phyloP scores from a whole-genome alignment of 139 green algal species.

The Chlamydomonas schloesseri region DNA sequence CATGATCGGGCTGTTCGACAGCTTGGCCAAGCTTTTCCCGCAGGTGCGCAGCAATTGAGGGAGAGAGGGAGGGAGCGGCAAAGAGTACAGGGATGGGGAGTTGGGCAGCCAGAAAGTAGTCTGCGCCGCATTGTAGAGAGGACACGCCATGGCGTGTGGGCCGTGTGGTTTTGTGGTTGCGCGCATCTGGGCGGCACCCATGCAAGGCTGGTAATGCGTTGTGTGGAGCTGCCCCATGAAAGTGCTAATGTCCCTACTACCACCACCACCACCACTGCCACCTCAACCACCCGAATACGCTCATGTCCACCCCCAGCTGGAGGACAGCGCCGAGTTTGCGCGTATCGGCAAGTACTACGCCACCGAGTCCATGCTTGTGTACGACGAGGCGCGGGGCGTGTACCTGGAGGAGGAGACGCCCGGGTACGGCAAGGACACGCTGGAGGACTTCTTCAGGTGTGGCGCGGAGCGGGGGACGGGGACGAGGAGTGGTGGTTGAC shows the following conservation, averaged over 20 bases:
- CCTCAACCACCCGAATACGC: no score
- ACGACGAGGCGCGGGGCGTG: conserved; percentile 66
- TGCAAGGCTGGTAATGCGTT: no score
- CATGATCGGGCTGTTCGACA: conserved; percentile 93
- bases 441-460: conserved; percentile 92
- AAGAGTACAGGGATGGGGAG: no score
- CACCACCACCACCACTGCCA: no score
- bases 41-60: conserved; percentile 43
- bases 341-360: conserved; percentile 98
- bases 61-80: neutral
- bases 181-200: no score
- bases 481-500: neutral
- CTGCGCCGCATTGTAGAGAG: no score
- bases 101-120: no score
- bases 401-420: conserved; percentile 92
- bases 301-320: no score
- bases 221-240: no score
- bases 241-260: no score
- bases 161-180: no score
- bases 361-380: conserved; percentile 97
- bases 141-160: no score
- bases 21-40: conserved; percentile 88
- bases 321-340: conserved; percentile 85
- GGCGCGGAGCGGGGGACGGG: neutral
- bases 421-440: conserved; percentile 93